Evolutionary conservation across 208 protist species (phyloP), one percentile per base, ranked within the genome.

Genomic region (Trypanosoma rangeli): DNA sequence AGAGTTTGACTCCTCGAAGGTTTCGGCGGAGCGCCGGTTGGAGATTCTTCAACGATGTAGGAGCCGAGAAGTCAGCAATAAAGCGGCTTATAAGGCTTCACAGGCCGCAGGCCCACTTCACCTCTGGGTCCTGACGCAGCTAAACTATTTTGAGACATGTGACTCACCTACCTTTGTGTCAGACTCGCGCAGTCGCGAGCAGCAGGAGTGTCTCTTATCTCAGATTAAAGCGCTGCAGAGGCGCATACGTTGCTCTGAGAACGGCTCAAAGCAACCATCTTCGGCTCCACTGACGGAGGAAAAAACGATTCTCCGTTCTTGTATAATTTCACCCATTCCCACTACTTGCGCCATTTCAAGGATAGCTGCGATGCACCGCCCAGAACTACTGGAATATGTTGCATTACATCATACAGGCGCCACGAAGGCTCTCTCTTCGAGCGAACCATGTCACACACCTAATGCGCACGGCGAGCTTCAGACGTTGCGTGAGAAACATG

Each of bases 81-180:
- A 78, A 35, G 64, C 61, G 29, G 75, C 68, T 5, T 73, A 68
- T 39, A 74, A 79, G 22, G 70, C 74, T 33, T 83, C 81, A 39
- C 68, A 68, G 3, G 74, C 74, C 29, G 61, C 79, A 26, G 72
- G 64, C 7, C 67, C 61, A 31, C 74, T 86, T 39, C 64, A 83
- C 31, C 42, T 74, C 46, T 86, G 81, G 81, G 72, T 76, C 20
- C 39, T 65, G 16, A 73, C 81, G 1, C 81, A 86, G 39, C 44
- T 86, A 20, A 42, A 74, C 28, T 74, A 73, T 24, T 55, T 84
- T 2, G 39, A 67, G 20, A 18, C 12, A 26, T 26, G n/a, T 3
- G 50, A 56, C 3, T 12, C 24, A 18, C 12, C 33, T 24, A 29
- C 20, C 1, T 8, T 3, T 18, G 4, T 39, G n/a, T 16, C 24